Evolutionary conservation across 1,284 basidiomycete genomes (phyloP), one percentile per base, ranked within the genome.

Genomic region (Cerioporus squamosus): DNA sequence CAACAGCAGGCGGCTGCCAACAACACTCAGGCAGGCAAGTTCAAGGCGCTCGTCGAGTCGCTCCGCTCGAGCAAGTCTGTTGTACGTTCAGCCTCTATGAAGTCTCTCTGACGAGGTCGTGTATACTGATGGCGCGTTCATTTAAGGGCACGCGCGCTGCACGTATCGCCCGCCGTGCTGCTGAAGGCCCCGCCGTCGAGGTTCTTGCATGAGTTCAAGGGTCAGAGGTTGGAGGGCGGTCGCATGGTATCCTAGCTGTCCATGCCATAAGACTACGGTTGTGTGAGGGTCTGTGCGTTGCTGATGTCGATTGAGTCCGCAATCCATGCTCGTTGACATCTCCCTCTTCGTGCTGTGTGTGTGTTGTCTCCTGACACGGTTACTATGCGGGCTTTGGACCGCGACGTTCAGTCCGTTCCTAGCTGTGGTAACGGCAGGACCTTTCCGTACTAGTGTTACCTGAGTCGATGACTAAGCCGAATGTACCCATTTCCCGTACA

Each of bases 91-190:
- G 14, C 18, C 12, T 24, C 36, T 7, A 18, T 36, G 8, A 5
- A 38, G 10, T 44, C 18, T 44, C 26, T 24, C 46, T 38, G 23
- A 9, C 33, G 8, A 17, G 3, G 1, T 29, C 33, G 10, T 12
- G 24, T 51, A 22, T 15, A n/a, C 31, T 15, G 15, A 12, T 5
- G 46, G 26, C 26, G 26, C 12, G 17, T 14, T 8, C n/a, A 24
- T 17, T n/a, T 7, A 8, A 55, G 54, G 54, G 54, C 23, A 44
- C 54, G 20, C 54, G 54, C 23, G 47, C 47, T n/a, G 54, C 54
- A 24, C 38, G 46, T n/a, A 50, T 55, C 31, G 54, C 54, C 2
- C 54, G 53, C 23, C 53, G 43, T n/a, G 55, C 48, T 4, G 48
- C 55, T 17, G 49, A 51, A 39, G 20, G 24, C 18, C 49, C 39